These are phyloP conservation scores for Corynascus novoguineensis DNA, from an alignment of 495 filamentous ascomycete genomes.

Conservation along the genomic window DNA sequence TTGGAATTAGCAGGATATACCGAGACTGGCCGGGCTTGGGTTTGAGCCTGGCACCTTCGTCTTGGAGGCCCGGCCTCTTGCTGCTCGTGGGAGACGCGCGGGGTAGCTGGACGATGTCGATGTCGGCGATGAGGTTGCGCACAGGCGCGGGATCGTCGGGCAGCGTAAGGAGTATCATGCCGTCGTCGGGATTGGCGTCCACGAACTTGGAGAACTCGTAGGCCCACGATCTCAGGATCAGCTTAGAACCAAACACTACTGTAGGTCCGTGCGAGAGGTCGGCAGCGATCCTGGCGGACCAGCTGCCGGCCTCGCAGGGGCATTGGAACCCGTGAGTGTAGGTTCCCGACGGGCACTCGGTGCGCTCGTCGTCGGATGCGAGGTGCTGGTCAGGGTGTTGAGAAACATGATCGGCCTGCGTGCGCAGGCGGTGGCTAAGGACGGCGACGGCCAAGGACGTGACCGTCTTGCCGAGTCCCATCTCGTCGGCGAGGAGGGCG, in stretches of 20 bases:
- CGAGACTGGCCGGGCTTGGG: conserved; percentile 4
- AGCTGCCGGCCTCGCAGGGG: conserved; percentile 3
- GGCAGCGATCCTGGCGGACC: conserved; percentile 6
- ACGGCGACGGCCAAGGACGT: conserved; percentile 8
- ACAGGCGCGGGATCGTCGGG: not conserved
- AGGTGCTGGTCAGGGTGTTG: conserved; percentile 4
- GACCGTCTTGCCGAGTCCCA: conserved; percentile 6
- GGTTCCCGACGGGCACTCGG: conserved; percentile 3
- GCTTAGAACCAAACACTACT: not conserved
- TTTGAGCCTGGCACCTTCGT: conserved; percentile 1
- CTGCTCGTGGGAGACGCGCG: not conserved
- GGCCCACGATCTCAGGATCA: not conserved
- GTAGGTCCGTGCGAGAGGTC: conserved; percentile 6
- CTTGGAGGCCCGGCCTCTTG: conserved; percentile 2
- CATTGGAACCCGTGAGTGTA: conserved; percentile 4
- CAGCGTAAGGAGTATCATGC: not conserved
- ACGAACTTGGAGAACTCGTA: conserved; percentile 3
- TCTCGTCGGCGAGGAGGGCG: conserved; percentile 8
- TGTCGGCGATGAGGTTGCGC: not conserved
- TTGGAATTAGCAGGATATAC: not conserved
- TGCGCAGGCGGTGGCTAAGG: conserved; percentile 6
- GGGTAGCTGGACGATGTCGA: conserved; percentile 1
- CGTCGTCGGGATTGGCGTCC: not conserved
- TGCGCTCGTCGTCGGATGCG: conserved; percentile 1
- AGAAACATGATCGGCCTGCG: conserved; percentile 5